Percentiles rank a stretch among this genome's conserved stretches.
Evolutionary conservation across 306 rosid species (phyloP).

Genomic region (Corylus americana): DNA sequence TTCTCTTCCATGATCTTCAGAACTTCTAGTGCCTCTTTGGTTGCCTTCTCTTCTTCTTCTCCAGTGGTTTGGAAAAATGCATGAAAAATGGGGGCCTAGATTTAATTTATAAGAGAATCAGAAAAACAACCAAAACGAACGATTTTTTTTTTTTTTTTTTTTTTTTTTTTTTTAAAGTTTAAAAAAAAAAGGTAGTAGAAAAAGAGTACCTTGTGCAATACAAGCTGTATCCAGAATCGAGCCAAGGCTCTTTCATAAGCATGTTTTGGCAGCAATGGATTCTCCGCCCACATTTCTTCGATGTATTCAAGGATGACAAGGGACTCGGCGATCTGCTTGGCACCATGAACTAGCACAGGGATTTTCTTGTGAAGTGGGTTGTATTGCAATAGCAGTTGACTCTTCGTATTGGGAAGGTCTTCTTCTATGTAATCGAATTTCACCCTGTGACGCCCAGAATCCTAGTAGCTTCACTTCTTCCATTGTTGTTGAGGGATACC

Average conservation of each 20-base stretch:
- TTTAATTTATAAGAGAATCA: too few species aligned
- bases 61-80: slow-evolving; percentile 21
- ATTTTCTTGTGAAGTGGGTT: slow-evolving; percentile 53
- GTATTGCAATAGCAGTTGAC: slow-evolving; percentile 31
- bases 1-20: slow-evolving; percentile 34
- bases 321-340: slow-evolving; percentile 42
- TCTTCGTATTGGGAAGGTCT: slow-evolving; percentile 44
- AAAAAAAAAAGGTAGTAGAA: too few species aligned
- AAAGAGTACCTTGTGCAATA: neutral
- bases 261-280: slow-evolving; percentile 44
- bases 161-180: too few species aligned
- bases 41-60: slow-evolving; percentile 35
- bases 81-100: neutral
- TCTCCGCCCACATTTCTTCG: slow-evolving; percentile 52
- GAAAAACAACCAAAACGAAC: too few species aligned
- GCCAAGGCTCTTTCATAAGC: slow-evolving; percentile 42
- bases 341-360: slow-evolving; percentile 51
- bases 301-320: slow-evolving; percentile 45
- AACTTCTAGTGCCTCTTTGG: slow-evolving; percentile 27
- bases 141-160: too few species aligned
- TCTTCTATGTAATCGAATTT: slow-evolving; percentile 49
- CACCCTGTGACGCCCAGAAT: slow-evolving; percentile 42
- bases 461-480: slow-evolving; percentile 57
- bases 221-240: slow-evolving; percentile 50
- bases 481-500: slow-evolving; percentile 20